Evolutionary conservation across 495 filamentous ascomycete species (phyloP).

Genomic region (Pyronema omphalodes): DNA sequence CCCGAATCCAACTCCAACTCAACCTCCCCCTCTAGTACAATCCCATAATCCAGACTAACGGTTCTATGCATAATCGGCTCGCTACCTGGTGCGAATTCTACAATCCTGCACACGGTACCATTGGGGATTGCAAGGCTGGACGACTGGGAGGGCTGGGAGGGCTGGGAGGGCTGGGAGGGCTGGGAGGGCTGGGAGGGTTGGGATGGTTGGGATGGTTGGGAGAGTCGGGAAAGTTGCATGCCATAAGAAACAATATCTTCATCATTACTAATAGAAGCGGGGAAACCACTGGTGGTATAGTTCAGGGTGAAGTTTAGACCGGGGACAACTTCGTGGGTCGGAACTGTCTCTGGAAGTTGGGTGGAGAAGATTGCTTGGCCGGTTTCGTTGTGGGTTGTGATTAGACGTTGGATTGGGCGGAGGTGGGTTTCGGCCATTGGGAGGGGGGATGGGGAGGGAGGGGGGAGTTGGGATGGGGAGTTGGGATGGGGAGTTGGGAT

Average conservation of each 20-base stretch:
- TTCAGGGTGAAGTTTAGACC: conserved; percentile 26
- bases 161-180: too few relatives aligned
- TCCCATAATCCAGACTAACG: conserved; percentile 53
- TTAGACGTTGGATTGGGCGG: conserved; percentile 18
- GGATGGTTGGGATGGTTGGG: too few relatives aligned
- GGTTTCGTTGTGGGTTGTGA: conserved; percentile 27
- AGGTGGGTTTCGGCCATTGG: background rate
- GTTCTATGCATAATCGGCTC: conserved; percentile 51
- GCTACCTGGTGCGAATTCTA: conserved; percentile 40
- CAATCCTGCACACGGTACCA: conserved; percentile 39
- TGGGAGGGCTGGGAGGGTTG: too few relatives aligned
- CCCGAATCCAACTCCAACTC: conserved; percentile 45
- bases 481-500: too few relatives aligned
- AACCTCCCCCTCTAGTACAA: conserved; percentile 57
- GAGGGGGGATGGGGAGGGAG: background rate
- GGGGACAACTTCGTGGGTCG: conserved; percentile 12
- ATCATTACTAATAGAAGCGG: conserved; percentile 28
- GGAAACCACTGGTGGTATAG: conserved; percentile 42
- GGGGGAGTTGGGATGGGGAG: too few relatives aligned
- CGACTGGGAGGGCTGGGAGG: conserved; percentile 21
- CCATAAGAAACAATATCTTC: conserved; percentile 33
- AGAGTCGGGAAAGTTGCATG: too few relatives aligned
- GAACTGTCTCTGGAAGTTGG: conserved; percentile 2
- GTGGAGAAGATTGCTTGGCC: conserved; percentile 26
- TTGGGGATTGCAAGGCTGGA: conserved; percentile 13